Base-by-base conservation (phyloP, 1,284 basidiomycete species). In the Cutaneotrichosporon mucoides region DNA sequence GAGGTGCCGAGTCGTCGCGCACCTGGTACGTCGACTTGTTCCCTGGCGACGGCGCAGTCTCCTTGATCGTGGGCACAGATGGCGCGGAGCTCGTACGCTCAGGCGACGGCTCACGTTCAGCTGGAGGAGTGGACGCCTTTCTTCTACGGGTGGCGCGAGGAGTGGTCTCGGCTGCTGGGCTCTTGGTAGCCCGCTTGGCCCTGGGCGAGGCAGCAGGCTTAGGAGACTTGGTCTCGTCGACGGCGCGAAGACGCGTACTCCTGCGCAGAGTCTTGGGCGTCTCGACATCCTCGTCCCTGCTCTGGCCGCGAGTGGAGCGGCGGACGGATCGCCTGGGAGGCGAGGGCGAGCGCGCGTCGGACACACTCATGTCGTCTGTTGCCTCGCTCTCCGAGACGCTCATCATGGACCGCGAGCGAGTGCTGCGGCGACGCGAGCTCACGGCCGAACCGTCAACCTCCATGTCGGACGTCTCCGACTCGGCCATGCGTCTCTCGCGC, bases 11-110 rank as follows among this genome's bases (percentile, higher is more conserved):
- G 36, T 66, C 68, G 50, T 68, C 68, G 48, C 71, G 63, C 16
- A 70, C 69, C 56, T 69, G 65, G 58, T 73, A 72, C 48, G 43
- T 33, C 4, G 60, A 37, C 5, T 50, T n/a, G 1, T 55, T 57
- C 35, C 62, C 60, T 4, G 75, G 75, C 15, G 75, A 76, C 5
- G 75, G 72, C 9, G 72, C 73, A 7, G 72, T 75, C 44, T 68
- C 70, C 8, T 66, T 73, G 55, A 76, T 70, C 36, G 67, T 66
- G 2, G 75, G 75, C 4, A 75, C 62, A 5, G 61, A 11, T 1
- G 59, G 43, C 1, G 65, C 38, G 13, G 64, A 16, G 12, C 62
- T 50, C 57, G 50, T 53, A 7, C 69, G 69, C 5, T 60, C 38
- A 11, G 69, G 67, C 5, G 70, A 67, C n/a, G 56, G 66, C 10